phyloP scores from a whole-genome alignment of 2,329 filamentous ascomycete species.

The Pestalotiopsis fici region DNA sequence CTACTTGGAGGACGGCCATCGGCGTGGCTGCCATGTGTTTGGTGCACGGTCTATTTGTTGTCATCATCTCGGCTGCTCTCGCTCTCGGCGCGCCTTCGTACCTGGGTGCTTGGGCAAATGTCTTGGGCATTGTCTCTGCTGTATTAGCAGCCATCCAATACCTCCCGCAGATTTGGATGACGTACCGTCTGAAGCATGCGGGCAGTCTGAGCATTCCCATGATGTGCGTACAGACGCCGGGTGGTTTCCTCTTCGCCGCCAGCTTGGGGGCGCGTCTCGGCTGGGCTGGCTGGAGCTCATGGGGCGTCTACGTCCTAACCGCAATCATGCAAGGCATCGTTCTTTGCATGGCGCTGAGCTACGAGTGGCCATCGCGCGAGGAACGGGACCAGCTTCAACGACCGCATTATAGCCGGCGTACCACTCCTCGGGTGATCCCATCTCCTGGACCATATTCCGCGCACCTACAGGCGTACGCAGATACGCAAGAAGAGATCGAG shows the following conservation, averaged over 20 bases:
- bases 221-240: slow-evolving; percentile 98
- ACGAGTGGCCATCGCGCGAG: slow-evolving; percentile 48
- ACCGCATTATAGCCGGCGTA: slow-evolving; percentile 30
- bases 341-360: slow-evolving; percentile 78
- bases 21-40: slow-evolving; percentile 73
- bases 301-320: slow-evolving; percentile 88
- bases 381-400: slow-evolving; percentile 21
- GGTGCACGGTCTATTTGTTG: slow-evolving; percentile 71
- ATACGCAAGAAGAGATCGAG: slow-evolving; percentile 35
- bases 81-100: slow-evolving; percentile 61
- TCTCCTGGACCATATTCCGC: slow-evolving; percentile 34
- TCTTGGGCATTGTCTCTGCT: slow-evolving; percentile 78
- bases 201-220: slow-evolving; percentile 93
- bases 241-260: slow-evolving; percentile 84
- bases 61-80: slow-evolving; percentile 70
- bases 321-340: slow-evolving; percentile 82
- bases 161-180: slow-evolving; percentile 92
- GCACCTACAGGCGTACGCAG: slow-evolving; percentile 33
- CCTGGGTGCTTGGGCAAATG: slow-evolving; percentile 79
- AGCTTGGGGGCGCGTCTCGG: slow-evolving; percentile 83
- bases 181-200: slow-evolving; percentile 80
- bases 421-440: slow-evolving; percentile 30
- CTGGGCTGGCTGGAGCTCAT: slow-evolving; percentile 87
- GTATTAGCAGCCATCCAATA: slow-evolving; percentile 86
- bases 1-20: slow-evolving; percentile 78